Conservation (phyloP, 805 yeast genomes). For the Candida broadrunensis region DNA sequence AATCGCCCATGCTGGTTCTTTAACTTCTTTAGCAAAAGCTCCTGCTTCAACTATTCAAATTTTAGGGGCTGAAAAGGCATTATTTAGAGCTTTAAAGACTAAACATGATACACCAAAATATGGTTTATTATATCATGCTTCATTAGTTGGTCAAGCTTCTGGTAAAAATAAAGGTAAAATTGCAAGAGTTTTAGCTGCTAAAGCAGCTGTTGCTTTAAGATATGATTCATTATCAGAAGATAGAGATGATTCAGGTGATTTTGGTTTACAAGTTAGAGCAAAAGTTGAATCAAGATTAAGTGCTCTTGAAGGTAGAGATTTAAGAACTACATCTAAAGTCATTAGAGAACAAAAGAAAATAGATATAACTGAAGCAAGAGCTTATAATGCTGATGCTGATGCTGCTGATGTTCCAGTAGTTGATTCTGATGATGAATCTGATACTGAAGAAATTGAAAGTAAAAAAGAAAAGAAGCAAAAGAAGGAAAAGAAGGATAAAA, state of each 20-base stretch:
- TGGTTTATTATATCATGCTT: slow-evolving; percentile 95
- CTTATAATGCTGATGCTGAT: slow-evolving; percentile 96
- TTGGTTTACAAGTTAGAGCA: slow-evolving; percentile 87
- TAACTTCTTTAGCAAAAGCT: slow-evolving; percentile 92
- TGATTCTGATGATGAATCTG: slow-evolving; percentile 25
- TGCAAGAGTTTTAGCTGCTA: slow-evolving; percentile 97
- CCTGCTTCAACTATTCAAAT: slow-evolving; percentile 99
- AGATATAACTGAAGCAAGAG: slow-evolving; percentile 77
- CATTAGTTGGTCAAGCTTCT: slow-evolving; percentile 95
- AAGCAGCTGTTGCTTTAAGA: slow-evolving; percentile 95
- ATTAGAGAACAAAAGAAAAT: slow-evolving; percentile 82
- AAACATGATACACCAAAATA: slow-evolving; percentile 98
- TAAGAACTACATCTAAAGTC: slow-evolving; percentile 84
- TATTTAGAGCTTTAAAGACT: slow-evolving; percentile 97
- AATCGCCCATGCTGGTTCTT: slow-evolving; percentile 95
- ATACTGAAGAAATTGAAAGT: slow-evolving; percentile 25
- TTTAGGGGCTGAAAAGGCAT: slow-evolving; percentile 98
- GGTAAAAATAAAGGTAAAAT: slow-evolving; percentile 98
- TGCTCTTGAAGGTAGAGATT: slow-evolving; percentile 93
- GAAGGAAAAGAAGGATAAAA: slow-evolving; percentile 25
- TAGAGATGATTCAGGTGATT: slow-evolving; percentile 91
- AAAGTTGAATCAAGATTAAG: slow-evolving; percentile 94
- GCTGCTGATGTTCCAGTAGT: slow-evolving; percentile 35
- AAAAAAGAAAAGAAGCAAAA: slow-evolving; percentile 28
- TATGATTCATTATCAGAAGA: slow-evolving; percentile 97